A percentile compares a stretch with the other conserved stretches of the same genome.
Conservation (phyloP, 1,284 basidiomycete genomes). For the Malassezia vespertilionis region DNA sequence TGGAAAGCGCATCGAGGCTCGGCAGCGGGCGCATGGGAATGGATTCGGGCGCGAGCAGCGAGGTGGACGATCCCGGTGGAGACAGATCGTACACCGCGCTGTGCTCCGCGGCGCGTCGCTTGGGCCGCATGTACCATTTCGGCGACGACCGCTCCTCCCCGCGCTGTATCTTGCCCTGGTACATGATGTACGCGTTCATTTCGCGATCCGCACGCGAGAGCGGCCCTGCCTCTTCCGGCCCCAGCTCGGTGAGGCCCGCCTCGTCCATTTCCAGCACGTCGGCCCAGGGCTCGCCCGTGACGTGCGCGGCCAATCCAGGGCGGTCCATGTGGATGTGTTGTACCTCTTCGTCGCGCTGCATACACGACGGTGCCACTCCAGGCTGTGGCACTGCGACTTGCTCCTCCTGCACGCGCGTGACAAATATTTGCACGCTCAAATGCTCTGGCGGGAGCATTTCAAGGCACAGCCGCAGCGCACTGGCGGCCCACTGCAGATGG, state of each 20-base stretch:
- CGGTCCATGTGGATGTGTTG: no score
- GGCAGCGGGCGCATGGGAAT: not conserved
- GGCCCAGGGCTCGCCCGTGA: constrained; percentile 42
- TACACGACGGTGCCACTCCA: no score
- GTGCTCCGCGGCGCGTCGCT: no score
- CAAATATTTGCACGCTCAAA: constrained; percentile 68
- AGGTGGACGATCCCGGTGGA: not conserved
- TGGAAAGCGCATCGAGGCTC: no score
- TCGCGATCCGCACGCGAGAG: constrained; percentile 57
- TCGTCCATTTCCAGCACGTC: constrained; percentile 53
- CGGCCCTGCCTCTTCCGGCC: constrained; percentile 59
- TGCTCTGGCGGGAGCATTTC: constrained; percentile 56
- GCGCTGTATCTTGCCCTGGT: constrained; percentile 61
- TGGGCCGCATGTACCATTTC: constrained; percentile 3
- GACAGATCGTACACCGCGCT: not conserved
- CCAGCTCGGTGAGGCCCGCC: constrained; percentile 67
- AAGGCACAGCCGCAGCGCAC: constrained; percentile 59
- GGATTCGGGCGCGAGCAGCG: not conserved
- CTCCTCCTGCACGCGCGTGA: constrained; percentile 48
- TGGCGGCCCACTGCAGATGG: constrained; percentile 71
- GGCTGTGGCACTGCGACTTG: not conserved
- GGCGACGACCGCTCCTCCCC: constrained; percentile 52
- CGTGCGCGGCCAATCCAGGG: constrained; percentile 10
- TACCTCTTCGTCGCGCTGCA: no score
- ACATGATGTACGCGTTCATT: constrained; percentile 57